Evolutionary conservation across 164 flowering plant genomes (phyloP), one percentile per base, ranked within the genome.

Genomic region (Piper betle): DNA sequence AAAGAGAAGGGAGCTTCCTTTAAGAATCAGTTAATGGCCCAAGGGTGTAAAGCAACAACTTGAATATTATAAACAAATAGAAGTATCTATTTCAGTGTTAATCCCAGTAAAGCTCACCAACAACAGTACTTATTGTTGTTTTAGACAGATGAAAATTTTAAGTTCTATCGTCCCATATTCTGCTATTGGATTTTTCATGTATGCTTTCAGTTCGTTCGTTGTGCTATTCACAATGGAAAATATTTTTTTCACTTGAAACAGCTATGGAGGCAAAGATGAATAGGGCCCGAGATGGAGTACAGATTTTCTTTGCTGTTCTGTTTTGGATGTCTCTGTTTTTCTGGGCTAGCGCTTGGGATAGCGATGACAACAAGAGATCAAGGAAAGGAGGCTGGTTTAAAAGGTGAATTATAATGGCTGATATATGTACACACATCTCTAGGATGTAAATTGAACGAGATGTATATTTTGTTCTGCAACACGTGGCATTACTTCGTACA

Each of bases 301-400:
- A 72, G 71, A 82, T 91, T 57, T 91, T 86, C 73, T 71, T 84
- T 70, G 91, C 89, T 39, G 93, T 86, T 66, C 73, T 91, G 46
- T 83, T 91, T 71, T 87, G 93, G 97, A 79, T 91, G 88, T 83
- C 96, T 43, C 74, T 91, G 53, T 87, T 87, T 74, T 91, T 91
- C 80, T 91, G 95, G 97, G 70, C 82, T 42, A 82, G 80, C 68
- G 85, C 77, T 46, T 81, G 80, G 81, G 91, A 82, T 72, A 83
- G 82, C 62, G 77, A 72, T 53, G 73, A 77, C 55, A 57, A 61
- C 62, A 71, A 66, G 54, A 73, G 78, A 68, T 79, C 83, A 33
- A 75, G 64, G 68, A 82, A 83, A 64, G 74, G 81, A 58, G 73
- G 84, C 57, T 70, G 78, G 39, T 80, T 78, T 63, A 68, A 78